Conservation (phyloP, 2,329 filamentous ascomycete genomes). For the Fusarium robinianum region DNA sequence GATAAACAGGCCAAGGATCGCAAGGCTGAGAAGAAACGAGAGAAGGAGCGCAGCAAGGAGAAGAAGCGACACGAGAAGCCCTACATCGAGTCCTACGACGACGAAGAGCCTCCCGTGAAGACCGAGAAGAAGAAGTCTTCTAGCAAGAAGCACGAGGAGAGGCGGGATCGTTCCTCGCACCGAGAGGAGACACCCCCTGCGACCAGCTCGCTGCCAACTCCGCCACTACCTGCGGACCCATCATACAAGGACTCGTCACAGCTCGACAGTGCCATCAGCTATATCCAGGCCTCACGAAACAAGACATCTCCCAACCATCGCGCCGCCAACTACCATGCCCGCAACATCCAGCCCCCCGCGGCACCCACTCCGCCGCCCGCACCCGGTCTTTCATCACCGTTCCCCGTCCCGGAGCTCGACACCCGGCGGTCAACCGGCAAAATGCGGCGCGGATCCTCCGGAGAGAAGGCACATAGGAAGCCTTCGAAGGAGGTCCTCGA, state of each 20-base stretch:
- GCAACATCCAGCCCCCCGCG: conserved; percentile 37
- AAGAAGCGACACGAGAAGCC: conserved; percentile 43
- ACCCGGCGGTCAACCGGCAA: conserved; percentile 41
- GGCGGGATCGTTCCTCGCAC: conserved; percentile 42
- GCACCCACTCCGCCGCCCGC: conserved; percentile 45
- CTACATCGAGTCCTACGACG: conserved; percentile 44
- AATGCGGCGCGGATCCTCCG: conserved; percentile 42
- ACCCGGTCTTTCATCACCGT: conserved; percentile 34
- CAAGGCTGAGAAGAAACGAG: conserved; percentile 36
- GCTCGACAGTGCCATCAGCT: conserved; percentile 27
- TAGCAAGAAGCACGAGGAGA: conserved; percentile 47
- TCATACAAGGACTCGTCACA: conserved; percentile 22
- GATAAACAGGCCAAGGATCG: too few species aligned
- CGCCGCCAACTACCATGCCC: conserved; percentile 31
- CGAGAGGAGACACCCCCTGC: conserved; percentile 38
- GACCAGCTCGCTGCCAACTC: conserved; percentile 26
- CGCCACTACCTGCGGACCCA: conserved; percentile 32
- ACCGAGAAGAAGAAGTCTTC: conserved; percentile 48
- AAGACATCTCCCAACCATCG: too few species aligned
- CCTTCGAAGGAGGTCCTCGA: conserved; percentile 41
- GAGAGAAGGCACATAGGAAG: conserved; percentile 40
- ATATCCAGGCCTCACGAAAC: conserved; percentile 42
- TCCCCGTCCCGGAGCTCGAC: conserved; percentile 39
- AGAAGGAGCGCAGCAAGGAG: conserved; percentile 34
- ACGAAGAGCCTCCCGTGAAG: conserved; percentile 34